Percentiles rank a stretch among this genome's conserved stretches.
These are phyloP conservation scores for Talaromyces marneffei DNA, from an alignment of 2,329 filamentous ascomycete genomes.

Conservation along the genomic window DNA sequence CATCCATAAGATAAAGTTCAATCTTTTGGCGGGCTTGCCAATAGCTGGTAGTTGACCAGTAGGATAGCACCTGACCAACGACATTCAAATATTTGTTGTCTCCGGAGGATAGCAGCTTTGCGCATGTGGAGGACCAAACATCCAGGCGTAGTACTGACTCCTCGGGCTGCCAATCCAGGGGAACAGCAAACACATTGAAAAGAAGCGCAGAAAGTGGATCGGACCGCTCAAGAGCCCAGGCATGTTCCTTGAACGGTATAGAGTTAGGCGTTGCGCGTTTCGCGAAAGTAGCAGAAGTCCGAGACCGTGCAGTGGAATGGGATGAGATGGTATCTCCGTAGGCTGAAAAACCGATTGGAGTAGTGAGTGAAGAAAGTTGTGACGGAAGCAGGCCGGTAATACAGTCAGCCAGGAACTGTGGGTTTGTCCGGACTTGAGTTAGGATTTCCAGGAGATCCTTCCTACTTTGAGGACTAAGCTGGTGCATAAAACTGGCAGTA, in stretches of 20 bases:
- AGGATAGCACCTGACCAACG: constrained; percentile 75
- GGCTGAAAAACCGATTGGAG: constrained; percentile 72
- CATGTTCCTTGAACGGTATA: constrained; percentile 68
- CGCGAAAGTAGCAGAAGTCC: constrained; percentile 44
- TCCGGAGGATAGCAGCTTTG: constrained; percentile 70
- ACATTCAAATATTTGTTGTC: constrained; percentile 74
- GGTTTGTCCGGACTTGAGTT: constrained; percentile 74
- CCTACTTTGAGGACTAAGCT: constrained; percentile 69
- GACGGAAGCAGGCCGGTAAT: constrained; percentile 67
- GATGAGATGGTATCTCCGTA: constrained; percentile 77
- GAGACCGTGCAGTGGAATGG: constrained; percentile 51
- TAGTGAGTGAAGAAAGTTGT: constrained; percentile 72
- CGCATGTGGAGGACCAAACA: constrained; percentile 83
- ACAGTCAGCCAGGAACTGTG: constrained; percentile 78
- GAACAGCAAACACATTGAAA: constrained; percentile 84
- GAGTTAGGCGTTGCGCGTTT: constrained; percentile 43
- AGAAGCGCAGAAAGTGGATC: constrained; percentile 79
- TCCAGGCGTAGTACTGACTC: constrained; percentile 76
- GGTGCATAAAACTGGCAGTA: constrained; percentile 44
- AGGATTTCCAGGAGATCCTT: constrained; percentile 74
- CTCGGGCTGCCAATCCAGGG: constrained; percentile 70
- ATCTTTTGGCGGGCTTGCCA: constrained; percentile 87
- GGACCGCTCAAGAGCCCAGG: constrained; percentile 82
- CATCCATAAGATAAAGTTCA: constrained; percentile 92
- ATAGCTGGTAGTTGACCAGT: constrained; percentile 78